Base-by-base conservation (phyloP, 148 eudicot species). In the Persicaria tinctoria region DNA sequence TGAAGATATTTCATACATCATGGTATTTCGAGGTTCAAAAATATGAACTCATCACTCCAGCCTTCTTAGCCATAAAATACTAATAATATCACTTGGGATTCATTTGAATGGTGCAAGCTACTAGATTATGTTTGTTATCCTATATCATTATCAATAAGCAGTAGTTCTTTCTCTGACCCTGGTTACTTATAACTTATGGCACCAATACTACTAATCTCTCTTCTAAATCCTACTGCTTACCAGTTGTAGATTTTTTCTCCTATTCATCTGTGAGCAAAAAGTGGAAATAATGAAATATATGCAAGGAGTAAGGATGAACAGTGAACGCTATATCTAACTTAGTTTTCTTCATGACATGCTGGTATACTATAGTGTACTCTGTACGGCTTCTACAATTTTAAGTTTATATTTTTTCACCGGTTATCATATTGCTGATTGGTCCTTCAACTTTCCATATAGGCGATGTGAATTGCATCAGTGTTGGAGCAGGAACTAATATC, bases 401-500 rank as follows among this genome's bases (percentile, higher is more conserved):
- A 32, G 12, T 63, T 27, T 63, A 63, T 63, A 11, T 63, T 6
- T 27, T 63, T 63, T 23, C 46, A 27, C 69, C 17, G 38, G 69
- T 32, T 62, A 62, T 23, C 68, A 23, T 23, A 56, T 23, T 62
- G 45, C 16, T 62, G 68, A 62, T 27, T 32, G 53, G 46, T 64
- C 8, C 46, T 38, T 64, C 46, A 32, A 32, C 14, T 64, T 75
- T 66, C 57, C 51, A 13, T 48, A 51, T 51, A 75, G 78, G 78
- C 27, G 78, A 75, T 75, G 78, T 75, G 54, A 75, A 75, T 38
- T 32, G 72, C 59, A 75, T 75, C 72, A 75, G 78, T 51, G 47
- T 75, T 75, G 78, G 78, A 46, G 68, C 57, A 16, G 72, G 78
- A 49, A 75, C 78, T 64, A 75, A 75, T 38, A 75, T 75, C 38